Conservation (phyloP, 2,329 filamentous ascomycete species). For the Graphilbum fragrans region DNA sequence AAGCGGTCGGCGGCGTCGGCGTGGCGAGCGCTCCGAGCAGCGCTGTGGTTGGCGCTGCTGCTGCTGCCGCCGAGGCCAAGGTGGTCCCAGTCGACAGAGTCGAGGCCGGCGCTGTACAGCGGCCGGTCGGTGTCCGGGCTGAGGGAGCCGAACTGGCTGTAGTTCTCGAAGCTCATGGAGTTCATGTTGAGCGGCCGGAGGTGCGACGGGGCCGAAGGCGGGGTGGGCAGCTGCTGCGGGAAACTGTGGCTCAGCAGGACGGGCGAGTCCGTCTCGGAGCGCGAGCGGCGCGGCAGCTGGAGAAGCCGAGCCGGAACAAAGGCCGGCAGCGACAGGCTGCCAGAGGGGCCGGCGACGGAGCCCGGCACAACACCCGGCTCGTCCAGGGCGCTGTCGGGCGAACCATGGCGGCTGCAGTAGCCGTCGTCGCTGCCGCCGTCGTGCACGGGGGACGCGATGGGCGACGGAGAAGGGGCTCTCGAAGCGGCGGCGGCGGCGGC, state of each 20-base stretch:
- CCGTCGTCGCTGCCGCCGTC: slow-evolving; percentile 22
- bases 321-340: not conserved
- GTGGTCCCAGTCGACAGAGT: slow-evolving; percentile 41
- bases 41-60: slow-evolving; percentile 18
- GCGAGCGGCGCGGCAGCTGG: slow-evolving; percentile 38
- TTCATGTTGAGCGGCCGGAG: not conserved
- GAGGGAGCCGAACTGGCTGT: slow-evolving; percentile 38
- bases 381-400: slow-evolving; percentile 9
- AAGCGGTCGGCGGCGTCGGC: slow-evolving; percentile 30
- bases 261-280: slow-evolving; percentile 51
- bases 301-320: slow-evolving; percentile 8
- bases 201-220: slow-evolving; percentile 28
- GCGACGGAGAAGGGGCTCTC: slow-evolving; percentile 15
- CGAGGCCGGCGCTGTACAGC: slow-evolving; percentile 50
- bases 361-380: slow-evolving; percentile 4
- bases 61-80: slow-evolving; percentile 36
- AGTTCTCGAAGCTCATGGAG: slow-evolving; percentile 37
- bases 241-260: slow-evolving; percentile 31
- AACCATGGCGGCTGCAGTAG: slow-evolving; percentile 9
- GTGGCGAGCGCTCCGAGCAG: no score
- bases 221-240: slow-evolving; percentile 9
- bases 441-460: slow-evolving; percentile 23
- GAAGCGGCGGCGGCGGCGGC: slow-evolving; percentile 25
- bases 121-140: slow-evolving; percentile 42
- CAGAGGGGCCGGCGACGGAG: slow-evolving; percentile 23